phyloP scores from a whole-genome alignment of 2,329 filamentous ascomycete species.

The Plectosphaerella cucumerina region DNA sequence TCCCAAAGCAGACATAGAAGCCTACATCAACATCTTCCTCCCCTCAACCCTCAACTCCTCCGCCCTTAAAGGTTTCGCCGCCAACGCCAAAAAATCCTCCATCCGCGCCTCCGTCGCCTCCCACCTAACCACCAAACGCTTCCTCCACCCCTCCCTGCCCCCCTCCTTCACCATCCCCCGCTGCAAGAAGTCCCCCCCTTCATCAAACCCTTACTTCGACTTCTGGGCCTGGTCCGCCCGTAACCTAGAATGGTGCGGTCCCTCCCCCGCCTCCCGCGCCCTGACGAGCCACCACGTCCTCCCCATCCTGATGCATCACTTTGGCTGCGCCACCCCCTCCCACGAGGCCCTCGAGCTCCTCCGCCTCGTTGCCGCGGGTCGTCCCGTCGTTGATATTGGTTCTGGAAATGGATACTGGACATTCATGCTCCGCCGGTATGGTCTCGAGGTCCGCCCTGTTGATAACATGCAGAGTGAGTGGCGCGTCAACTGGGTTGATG shows the following conservation, averaged over 20 bases:
- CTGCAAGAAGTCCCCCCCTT: constrained; percentile 36
- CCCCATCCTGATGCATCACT: constrained; percentile 74
- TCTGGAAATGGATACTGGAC: constrained; percentile 75
- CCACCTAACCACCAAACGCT: constrained; percentile 50
- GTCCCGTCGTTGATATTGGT: constrained; percentile 61
- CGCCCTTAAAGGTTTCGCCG: constrained; percentile 56
- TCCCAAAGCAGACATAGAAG: constrained; percentile 53
- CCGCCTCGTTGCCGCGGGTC: constrained; percentile 46
- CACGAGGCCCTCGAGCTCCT: constrained; percentile 63
- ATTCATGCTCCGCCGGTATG: constrained; percentile 61
- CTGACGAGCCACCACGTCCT: constrained; percentile 63
- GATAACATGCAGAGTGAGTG: constrained; percentile 67
- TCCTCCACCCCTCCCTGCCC: constrained; percentile 40
- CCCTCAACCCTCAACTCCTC: constrained; percentile 55
- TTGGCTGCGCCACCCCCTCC: constrained; percentile 67
- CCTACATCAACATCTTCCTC: constrained; percentile 65
- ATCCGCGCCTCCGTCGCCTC: constrained; percentile 52
- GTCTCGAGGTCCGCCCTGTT: constrained; percentile 49
- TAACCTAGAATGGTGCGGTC: constrained; percentile 62
- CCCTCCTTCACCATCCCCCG: constrained; percentile 38
- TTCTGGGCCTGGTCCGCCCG: constrained; percentile 64
- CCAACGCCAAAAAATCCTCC: constrained; percentile 62
- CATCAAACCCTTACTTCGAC: constrained; percentile 62
- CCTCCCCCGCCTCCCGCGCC: constrained; percentile 46
- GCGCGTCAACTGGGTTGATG: constrained; percentile 63